Evolutionary conservation across 1,284 basidiomycete genomes (phyloP), one percentile per base, ranked within the genome.

Genomic region (Moesziomyces parantarcticus): DNA sequence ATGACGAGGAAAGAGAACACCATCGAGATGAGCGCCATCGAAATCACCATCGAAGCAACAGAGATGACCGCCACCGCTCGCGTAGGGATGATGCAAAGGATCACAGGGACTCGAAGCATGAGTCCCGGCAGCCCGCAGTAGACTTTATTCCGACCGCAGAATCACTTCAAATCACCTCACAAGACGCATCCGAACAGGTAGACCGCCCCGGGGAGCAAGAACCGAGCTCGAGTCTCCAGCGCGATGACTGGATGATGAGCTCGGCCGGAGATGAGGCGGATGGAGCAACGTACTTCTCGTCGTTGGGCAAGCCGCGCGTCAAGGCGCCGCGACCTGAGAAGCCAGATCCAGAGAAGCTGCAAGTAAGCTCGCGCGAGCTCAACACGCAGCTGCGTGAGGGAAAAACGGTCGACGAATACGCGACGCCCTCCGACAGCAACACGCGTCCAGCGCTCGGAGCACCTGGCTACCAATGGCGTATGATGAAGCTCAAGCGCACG

Each of bases 401-500:
- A 40, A 89, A 88, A 73, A 78, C 80, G 7, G 80, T 89, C 1
- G 87, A 90, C 73, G 86, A 89, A 23, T 88, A 90, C 75, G 86
- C 88, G 0, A 84, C 36, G 7, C 67, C 41, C 7, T 14, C 50
- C 5, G 13, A 16, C n/a, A 36, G 23, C 3, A 42, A 39, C 8
- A 25, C 39, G 8, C 49, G 48, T 29, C 88, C 43, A 77, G 81
- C 84, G 25, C 79, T 86, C 49, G 89, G 95, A 2, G 93, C 92
- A 0, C 92, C 94, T 3, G 96, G 96, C 11, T 93, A 92, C 18
- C 90, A 91, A 80, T 99, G 96, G 96, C 90, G 96, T 22, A 97
- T 98, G 95, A 94, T 93, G 90, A 94, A 95, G 82, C 88, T 99
- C 1, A 89, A 91, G 39, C 88, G 92, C 14, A 90, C 94, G 1